Evolutionary conservation across 306 rosid species (phyloP).

Genomic region (Comarum palustre): DNA sequence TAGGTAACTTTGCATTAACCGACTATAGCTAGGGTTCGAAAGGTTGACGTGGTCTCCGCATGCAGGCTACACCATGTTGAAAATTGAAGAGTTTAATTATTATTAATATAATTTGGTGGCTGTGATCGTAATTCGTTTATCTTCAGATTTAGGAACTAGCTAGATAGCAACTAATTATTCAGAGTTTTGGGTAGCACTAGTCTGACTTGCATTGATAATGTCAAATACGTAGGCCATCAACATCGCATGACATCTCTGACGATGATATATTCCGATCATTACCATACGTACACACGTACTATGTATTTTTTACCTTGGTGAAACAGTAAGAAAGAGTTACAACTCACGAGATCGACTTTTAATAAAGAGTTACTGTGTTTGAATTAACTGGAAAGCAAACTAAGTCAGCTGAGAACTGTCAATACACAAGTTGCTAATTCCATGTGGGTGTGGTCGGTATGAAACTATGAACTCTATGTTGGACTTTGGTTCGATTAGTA

Average conservation of each 20-base stretch:
- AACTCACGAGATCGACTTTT: too few species aligned
- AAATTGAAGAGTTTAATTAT: not conserved
- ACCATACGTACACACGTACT: not conserved
- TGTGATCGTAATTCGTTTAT: not conserved
- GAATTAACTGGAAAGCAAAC: too few species aligned
- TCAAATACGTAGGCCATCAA: not conserved
- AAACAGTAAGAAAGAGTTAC: not conserved
- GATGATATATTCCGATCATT: not conserved
- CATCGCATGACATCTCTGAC: not conserved
- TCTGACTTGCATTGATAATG: not conserved
- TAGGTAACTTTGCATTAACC: not conserved
- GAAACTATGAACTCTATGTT: not conserved
- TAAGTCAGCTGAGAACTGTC: not conserved
- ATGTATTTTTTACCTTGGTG: not conserved
- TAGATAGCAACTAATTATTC: not conserved
- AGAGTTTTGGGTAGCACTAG: not conserved
- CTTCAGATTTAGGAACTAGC: not conserved
- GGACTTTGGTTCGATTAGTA: not conserved
- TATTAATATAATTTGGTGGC: not conserved
- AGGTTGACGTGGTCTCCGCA: not conserved
- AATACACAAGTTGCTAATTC: not conserved
- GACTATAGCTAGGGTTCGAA: not conserved
- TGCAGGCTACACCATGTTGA: not conserved
- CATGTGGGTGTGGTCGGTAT: not conserved
- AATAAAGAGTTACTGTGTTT: too few species aligned